phyloP scores from a whole-genome alignment of 768 basidiomycete species.

The Hericium coralloides region DNA sequence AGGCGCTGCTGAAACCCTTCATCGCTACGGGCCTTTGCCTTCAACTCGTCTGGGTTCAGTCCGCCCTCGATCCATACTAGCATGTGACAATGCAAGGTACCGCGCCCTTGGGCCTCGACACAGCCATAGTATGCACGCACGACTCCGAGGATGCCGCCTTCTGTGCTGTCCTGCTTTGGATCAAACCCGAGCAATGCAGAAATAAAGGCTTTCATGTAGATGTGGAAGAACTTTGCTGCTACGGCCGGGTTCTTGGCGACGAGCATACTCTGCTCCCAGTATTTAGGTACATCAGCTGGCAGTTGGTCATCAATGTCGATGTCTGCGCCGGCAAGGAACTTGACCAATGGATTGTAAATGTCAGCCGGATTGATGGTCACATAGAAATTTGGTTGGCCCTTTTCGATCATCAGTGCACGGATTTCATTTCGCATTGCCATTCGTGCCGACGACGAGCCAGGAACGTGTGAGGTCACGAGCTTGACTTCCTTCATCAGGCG shows the following conservation, averaged over 20 bases:
- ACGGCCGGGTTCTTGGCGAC: constrained; percentile 32
- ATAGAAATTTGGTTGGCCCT: constrained; percentile 33
- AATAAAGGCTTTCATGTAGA: constrained; percentile 30
- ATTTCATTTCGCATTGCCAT: constrained; percentile 2
- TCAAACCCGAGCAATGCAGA: constrained; percentile 20
- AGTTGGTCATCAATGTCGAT: constrained; percentile 28
- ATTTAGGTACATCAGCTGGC: constrained; percentile 20
- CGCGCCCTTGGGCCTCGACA: constrained; percentile 31
- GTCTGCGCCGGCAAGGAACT: constrained; percentile 28
- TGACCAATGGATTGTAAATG: constrained; percentile 33
- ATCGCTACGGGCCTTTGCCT: constrained; percentile 1
- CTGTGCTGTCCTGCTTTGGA: neutral
- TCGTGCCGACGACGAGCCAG: constrained; percentile 23
- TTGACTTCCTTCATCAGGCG: constrained; percentile 18
- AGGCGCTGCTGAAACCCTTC: constrained; percentile 14
- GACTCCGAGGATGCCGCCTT: constrained; percentile 26
- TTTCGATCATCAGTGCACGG: neutral
- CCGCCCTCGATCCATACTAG: constrained; percentile 28
- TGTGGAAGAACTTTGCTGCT: constrained; percentile 33
- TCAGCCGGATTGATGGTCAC: constrained; percentile 40
- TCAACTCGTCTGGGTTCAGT: neutral
- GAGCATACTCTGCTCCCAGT: constrained; percentile 23
- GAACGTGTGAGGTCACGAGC: constrained; percentile 10
- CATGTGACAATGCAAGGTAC: constrained; percentile 33
- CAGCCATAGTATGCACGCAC: constrained; percentile 31